A percentile compares a stretch with the other conserved stretches of the same genome.
Evolutionary conservation across 805 yeast species (phyloP).

Genomic region (Candida alai): DNA sequence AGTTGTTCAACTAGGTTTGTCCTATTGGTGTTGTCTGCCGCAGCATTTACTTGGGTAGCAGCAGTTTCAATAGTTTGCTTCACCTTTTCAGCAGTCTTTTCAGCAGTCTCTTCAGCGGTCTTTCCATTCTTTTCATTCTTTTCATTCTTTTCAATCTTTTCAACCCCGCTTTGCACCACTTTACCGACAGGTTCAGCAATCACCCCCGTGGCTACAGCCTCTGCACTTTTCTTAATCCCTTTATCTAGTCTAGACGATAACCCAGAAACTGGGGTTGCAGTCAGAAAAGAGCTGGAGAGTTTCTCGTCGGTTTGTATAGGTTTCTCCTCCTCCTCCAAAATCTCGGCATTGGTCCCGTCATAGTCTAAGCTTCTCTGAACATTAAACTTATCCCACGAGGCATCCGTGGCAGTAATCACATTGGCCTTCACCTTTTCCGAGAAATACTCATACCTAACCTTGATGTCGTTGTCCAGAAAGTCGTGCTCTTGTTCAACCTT

Average conservation of each 20-base stretch:
- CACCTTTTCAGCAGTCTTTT: background rate
- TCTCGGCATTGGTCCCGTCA: constrained; percentile 3
- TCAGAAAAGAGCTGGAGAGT: too few species aligned
- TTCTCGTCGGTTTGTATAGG: too few species aligned
- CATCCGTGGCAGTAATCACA: constrained; percentile 16
- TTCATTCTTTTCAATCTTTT: constrained; percentile 1
- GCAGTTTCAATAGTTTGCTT: background rate
- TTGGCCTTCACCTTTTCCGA: constrained; percentile 20
- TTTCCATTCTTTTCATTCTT: constrained; percentile 4
- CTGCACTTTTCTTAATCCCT: too few species aligned
- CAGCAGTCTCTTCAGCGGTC: constrained; percentile 5
- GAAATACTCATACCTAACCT: constrained; percentile 33
- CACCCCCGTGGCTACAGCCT: too few species aligned
- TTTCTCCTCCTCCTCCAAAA: constrained; percentile 5
- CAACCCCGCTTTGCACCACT: too few species aligned
- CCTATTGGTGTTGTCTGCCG: background rate
- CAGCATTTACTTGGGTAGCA: background rate
- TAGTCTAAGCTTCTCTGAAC: constrained; percentile 7
- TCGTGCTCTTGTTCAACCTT: constrained; percentile 34
- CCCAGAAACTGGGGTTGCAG: too few species aligned
- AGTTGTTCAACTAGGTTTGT: background rate
- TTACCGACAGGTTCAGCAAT: too few species aligned
- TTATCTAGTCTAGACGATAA: too few species aligned
- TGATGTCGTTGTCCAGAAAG: constrained; percentile 29
- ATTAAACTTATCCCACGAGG: constrained; percentile 18